These are phyloP conservation scores for Stephania japonica DNA, from an alignment of 164 flowering plant species.

Conservation along the genomic window DNA sequence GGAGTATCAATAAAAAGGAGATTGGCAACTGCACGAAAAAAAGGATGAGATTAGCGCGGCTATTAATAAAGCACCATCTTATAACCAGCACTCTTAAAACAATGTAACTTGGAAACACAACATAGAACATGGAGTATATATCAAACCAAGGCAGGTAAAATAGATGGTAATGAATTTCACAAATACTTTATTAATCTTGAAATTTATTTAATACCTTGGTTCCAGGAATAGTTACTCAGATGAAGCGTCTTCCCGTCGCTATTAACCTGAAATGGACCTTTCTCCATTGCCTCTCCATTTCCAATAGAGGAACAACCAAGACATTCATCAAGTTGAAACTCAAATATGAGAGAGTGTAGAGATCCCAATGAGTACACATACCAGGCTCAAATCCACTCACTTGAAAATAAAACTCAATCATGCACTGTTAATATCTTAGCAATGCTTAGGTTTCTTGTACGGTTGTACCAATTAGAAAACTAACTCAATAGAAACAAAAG, in stretches of 20 bases:
- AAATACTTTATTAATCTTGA: background rate
- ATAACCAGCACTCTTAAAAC: background rate
- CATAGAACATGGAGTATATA: background rate
- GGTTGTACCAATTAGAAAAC: too few relatives aligned
- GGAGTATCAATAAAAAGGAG: conserved; percentile 76
- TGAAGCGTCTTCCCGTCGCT: conserved; percentile 65
- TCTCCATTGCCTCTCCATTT: conserved; percentile 68
- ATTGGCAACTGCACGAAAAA: conserved; percentile 63
- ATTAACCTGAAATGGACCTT: conserved; percentile 69
- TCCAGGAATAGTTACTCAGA: conserved; percentile 74
- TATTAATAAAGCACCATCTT: background rate
- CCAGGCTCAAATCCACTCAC: too few relatives aligned
- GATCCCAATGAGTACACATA: too few relatives aligned
- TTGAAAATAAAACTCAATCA: too few relatives aligned
- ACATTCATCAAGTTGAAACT: conserved; percentile 9
- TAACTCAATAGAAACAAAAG: too few relatives aligned
- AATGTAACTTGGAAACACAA: background rate
- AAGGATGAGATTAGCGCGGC: background rate
- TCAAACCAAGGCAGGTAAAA: background rate
- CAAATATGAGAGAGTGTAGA: too few relatives aligned
- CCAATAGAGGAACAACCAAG: conserved; percentile 79
- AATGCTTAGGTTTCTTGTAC: too few relatives aligned
- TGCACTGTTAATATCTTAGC: too few relatives aligned
- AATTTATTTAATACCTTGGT: conserved; percentile 37
- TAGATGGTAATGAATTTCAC: too few relatives aligned